Evolutionary conservation across 257 asterid species (phyloP).

Genomic region (Solanum chilense): DNA sequence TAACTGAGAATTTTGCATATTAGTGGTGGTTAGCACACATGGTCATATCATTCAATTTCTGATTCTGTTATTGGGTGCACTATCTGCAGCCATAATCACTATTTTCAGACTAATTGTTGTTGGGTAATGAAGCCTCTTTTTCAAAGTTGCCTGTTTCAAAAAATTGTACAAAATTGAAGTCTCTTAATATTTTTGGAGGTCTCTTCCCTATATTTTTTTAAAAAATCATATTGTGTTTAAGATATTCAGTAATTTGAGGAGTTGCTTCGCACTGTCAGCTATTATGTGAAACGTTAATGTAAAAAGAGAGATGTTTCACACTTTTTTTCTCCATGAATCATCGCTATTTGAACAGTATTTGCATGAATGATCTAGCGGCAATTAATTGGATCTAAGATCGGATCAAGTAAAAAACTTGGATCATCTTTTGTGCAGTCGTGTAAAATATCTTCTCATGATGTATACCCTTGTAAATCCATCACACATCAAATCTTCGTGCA

Average conservation of each 20-base stretch:
- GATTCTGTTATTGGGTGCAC: background rate
- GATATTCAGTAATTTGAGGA: background rate
- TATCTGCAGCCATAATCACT: background rate
- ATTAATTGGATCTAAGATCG: background rate
- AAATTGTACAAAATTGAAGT: background rate
- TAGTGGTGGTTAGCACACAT: background rate
- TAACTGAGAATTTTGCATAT: background rate
- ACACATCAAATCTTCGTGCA: background rate
- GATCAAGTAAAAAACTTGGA: background rate
- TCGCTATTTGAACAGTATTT: background rate
- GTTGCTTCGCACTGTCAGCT: background rate
- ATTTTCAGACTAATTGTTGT: background rate
- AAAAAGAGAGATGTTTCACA: background rate
- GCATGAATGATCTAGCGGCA: background rate
- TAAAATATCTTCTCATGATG: background rate
- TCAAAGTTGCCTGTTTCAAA: background rate
- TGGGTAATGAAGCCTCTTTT: background rate
- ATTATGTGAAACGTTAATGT: background rate
- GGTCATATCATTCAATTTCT: background rate
- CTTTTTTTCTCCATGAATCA: background rate
- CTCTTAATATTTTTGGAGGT: background rate
- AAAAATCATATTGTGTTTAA: background rate
- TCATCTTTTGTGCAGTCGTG: background rate
- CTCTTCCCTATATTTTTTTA: background rate
- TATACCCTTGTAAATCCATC: background rate